phyloP scores from a whole-genome alignment of 257 asterid species.

The Striga asiatica region DNA sequence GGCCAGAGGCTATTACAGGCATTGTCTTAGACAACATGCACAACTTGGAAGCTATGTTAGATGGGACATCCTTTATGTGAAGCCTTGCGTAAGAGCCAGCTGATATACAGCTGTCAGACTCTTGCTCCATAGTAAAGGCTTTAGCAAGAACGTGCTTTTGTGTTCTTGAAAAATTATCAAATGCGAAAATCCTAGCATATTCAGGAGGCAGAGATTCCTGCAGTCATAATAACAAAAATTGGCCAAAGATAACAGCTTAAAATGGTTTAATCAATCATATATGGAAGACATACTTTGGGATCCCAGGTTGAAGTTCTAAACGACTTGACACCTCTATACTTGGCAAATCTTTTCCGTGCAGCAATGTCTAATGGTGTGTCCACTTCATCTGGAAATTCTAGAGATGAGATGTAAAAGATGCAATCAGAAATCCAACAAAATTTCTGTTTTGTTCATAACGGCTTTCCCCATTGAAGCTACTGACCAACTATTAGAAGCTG shows the following conservation, averaged over 20 bases:
- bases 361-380: slow-evolving; percentile 82
- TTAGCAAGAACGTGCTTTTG: slow-evolving; percentile 76
- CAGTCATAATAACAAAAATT: slow-evolving; percentile 17
- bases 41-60: slow-evolving; percentile 48
- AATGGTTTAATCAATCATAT: background rate
- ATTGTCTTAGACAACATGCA: slow-evolving; percentile 29
- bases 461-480: too few relatives aligned
- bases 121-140: slow-evolving; percentile 61
- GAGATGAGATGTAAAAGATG: slow-evolving; percentile 3
- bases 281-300: slow-evolving; percentile 58
- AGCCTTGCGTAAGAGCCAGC: slow-evolving; percentile 70
- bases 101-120: slow-evolving; percentile 33
- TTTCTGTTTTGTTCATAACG: too few relatives aligned
- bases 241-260: slow-evolving; percentile 1
- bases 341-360: slow-evolving; percentile 92
- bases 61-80: slow-evolving; percentile 49
- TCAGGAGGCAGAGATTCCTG: slow-evolving; percentile 96
- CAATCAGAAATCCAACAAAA: slow-evolving; percentile 15
- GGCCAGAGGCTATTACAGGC: slow-evolving; percentile 73
- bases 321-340: slow-evolving; percentile 88
- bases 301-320: slow-evolving; percentile 99
- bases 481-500: too few relatives aligned
- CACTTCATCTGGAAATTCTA: slow-evolving; percentile 98
- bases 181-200: slow-evolving; percentile 80
- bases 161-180: slow-evolving; percentile 73